Evolutionary conservation across 208 protist genomes (phyloP).

Genomic region (Trypanosoma melophagium): DNA sequence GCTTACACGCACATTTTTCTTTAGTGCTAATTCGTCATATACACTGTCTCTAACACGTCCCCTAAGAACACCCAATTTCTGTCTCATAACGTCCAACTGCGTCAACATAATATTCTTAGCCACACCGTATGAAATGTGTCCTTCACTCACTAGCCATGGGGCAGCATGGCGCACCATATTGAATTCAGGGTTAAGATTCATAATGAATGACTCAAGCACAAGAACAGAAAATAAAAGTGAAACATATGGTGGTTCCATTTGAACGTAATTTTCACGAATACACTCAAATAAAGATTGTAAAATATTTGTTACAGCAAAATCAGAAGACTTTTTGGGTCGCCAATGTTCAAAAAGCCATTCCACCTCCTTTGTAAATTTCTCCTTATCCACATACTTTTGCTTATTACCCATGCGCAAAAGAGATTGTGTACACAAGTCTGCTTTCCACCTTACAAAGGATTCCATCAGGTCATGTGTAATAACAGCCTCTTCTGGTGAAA

Average conservation of each 20-base stretch:
- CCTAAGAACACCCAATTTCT: slow-evolving; percentile 50
- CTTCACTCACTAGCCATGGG: slow-evolving; percentile 87
- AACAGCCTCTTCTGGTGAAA: slow-evolving; percentile 55
- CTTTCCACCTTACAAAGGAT: slow-evolving; percentile 88
- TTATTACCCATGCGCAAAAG: slow-evolving; percentile 65
- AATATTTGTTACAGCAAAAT: slow-evolving; percentile 79
- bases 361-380: slow-evolving; percentile 57
- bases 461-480: slow-evolving; percentile 79
- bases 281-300: slow-evolving; percentile 85
- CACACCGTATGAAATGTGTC: slow-evolving; percentile 78
- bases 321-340: slow-evolving; percentile 61
- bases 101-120: slow-evolving; percentile 81
- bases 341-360: slow-evolving; percentile 68
- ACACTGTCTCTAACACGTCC: slow-evolving; percentile 64
- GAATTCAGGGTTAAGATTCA: slow-evolving; percentile 90
- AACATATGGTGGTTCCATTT: slow-evolving; percentile 90
- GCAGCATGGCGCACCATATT: slow-evolving; percentile 90
- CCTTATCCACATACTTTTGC: slow-evolving; percentile 56
- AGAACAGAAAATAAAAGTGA: slow-evolving; percentile 90
- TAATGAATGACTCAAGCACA: slow-evolving; percentile 91
- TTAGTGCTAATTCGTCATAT: slow-evolving; percentile 39
- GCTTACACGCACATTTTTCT: slow-evolving; percentile 47
- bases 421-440: slow-evolving; percentile 54
- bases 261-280: slow-evolving; percentile 73
- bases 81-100: slow-evolving; percentile 56